These are phyloP conservation scores for Obelidium mucronatum DNA, from an alignment of 192 early-diverging fungal genomes.

Conservation along the genomic window DNA sequence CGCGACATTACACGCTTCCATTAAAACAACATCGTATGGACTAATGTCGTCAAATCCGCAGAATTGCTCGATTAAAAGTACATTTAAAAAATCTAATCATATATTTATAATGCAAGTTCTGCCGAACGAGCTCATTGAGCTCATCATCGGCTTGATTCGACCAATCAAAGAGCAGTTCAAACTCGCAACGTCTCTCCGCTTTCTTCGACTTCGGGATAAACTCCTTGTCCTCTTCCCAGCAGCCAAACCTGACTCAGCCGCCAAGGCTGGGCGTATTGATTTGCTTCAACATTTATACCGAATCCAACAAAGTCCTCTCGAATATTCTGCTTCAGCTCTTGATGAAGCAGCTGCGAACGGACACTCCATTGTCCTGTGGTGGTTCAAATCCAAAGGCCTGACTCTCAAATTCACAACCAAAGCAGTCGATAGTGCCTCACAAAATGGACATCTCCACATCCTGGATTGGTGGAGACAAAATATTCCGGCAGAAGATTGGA, in stretches of 20 bases:
- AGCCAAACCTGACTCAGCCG: not conserved
- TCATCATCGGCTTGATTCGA: not conserved
- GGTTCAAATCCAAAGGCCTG: not conserved
- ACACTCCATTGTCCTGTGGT: not conserved
- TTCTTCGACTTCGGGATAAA: not conserved
- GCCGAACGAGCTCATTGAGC: not conserved
- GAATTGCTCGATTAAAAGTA: too few species aligned
- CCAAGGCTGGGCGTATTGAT: not conserved
- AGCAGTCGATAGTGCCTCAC: not conserved
- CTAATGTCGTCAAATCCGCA: too few species aligned
- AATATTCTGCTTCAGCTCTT: not conserved
- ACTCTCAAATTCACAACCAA: not conserved
- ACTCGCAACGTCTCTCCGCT: not conserved
- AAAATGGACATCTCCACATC: not conserved
- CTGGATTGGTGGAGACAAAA: constrained; percentile 12
- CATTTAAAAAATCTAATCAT: too few species aligned
- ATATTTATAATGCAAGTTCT: too few species aligned
- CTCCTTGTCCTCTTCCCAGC: not conserved
- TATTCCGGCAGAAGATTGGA: not conserved
- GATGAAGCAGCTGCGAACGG: not conserved
- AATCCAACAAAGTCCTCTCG: not conserved
- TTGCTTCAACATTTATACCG: not conserved
- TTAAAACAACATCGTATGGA: too few species aligned
- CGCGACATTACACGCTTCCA: constrained; percentile 25
- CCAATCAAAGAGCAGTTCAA: not conserved